These are phyloP conservation scores for Barbarea vulgaris DNA, from an alignment of 345 rosid species.

Conservation along the genomic window DNA sequence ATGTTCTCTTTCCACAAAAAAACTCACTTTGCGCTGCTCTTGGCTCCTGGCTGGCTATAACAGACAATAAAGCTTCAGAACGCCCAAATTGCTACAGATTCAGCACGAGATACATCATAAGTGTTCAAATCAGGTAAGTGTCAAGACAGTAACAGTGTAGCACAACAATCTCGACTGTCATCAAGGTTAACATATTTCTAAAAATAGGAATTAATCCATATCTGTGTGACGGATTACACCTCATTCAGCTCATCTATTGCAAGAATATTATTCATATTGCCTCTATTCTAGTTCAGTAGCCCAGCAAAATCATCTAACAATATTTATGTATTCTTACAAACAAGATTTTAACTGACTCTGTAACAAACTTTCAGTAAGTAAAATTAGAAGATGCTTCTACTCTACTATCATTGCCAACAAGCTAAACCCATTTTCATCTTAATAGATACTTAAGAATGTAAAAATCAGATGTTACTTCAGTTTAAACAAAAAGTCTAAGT, in stretches of 20 bases:
- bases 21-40: constrained; percentile 84
- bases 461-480: neutral
- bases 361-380: neutral
- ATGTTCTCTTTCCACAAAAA: constrained; percentile 56
- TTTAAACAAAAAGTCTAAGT: neutral
- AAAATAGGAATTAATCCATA: neutral
- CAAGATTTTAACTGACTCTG: neutral
- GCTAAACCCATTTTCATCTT: neutral
- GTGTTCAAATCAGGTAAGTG: neutral
- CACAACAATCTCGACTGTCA: neutral
- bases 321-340: neutral
- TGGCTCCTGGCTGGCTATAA: constrained; percentile 71
- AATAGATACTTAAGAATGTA: neutral
- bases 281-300: neutral
- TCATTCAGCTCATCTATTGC: neutral
- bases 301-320: neutral
- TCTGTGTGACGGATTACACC: neutral
- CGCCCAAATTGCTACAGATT: constrained; percentile 5
- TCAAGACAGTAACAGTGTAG: constrained; percentile 3
- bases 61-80: constrained; percentile 4
- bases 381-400: neutral
- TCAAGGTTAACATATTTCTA: neutral
- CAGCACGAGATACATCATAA: neutral
- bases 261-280: neutral
- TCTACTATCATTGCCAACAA: neutral